These are phyloP conservation scores for Citrus trifoliata DNA, from an alignment of 345 rosid genomes.

Conservation along the genomic window DNA sequence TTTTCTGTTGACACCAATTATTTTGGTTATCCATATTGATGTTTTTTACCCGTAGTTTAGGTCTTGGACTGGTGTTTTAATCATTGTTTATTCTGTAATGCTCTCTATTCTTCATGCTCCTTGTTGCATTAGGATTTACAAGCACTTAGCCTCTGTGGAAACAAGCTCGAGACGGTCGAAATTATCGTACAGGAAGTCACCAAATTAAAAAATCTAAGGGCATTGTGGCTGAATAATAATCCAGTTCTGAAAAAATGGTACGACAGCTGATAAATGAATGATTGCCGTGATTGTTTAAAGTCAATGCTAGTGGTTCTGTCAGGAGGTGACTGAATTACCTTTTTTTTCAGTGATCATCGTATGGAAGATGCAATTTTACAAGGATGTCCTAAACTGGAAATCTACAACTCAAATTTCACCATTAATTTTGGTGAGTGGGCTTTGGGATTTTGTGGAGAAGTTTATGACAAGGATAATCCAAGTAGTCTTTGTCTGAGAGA, in stretches of 20 bases:
- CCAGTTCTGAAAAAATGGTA: conserved; percentile 62
- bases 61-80: not conserved
- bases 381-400: conserved; percentile 70
- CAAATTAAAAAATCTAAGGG: conserved; percentile 65
- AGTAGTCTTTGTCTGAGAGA: conserved; percentile 32
- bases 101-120: conserved; percentile 7
- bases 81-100: conserved; percentile 7
- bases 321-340: conserved; percentile 6
- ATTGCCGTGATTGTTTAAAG: not conserved
- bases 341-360: conserved; percentile 41
- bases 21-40: not conserved
- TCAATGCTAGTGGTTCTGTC: not conserved
- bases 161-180: conserved; percentile 60
- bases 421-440: conserved; percentile 77
- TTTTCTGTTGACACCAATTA: not conserved
- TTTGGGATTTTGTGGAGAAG: conserved; percentile 74
- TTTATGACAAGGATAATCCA: conserved; percentile 66
- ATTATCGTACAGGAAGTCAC: conserved; percentile 54
- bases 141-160: conserved; percentile 78
- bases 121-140: conserved; percentile 53
- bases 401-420: conserved; percentile 74
- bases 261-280: conserved; percentile 11
- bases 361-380: conserved; percentile 48
- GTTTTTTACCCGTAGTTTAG: not conserved
- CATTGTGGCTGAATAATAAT: conserved; percentile 84